These are phyloP conservation scores for Boletus barrowsii DNA, from an alignment of 768 basidiomycete genomes.

Conservation along the genomic window DNA sequence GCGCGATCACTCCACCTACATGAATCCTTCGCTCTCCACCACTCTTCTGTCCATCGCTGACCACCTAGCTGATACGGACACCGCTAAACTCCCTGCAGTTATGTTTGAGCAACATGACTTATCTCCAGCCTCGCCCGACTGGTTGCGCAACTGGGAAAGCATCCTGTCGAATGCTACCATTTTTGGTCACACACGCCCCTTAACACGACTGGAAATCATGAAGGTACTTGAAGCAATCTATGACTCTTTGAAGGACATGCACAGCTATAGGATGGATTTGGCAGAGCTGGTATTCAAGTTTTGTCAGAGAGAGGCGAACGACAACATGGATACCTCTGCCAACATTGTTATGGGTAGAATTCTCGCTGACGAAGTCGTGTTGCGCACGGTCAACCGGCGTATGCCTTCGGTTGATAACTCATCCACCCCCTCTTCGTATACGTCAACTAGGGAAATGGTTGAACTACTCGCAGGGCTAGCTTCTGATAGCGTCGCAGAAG, in stretches of 20 bases:
- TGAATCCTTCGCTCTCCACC: constrained; percentile 59
- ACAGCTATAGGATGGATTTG: constrained; percentile 52
- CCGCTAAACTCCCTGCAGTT: constrained; percentile 54
- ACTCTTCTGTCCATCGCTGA: constrained; percentile 64
- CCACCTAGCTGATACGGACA: constrained; percentile 69
- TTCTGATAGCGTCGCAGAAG: constrained; percentile 32
- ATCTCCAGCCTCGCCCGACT: constrained; percentile 67
- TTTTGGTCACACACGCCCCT: constrained; percentile 41
- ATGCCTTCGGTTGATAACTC: constrained; percentile 9
- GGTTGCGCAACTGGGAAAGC: constrained; percentile 65
- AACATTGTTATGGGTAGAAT: constrained; percentile 50
- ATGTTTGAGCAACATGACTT: constrained; percentile 69
- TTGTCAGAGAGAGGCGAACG: constrained; percentile 37
- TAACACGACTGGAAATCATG: constrained; percentile 57
- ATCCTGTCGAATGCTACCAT: constrained; percentile 51
- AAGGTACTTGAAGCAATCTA: constrained; percentile 56
- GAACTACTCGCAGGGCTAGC: constrained; percentile 43
- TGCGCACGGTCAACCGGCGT: constrained; percentile 45
- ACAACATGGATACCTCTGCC: constrained; percentile 24
- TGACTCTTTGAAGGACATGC: constrained; percentile 67
- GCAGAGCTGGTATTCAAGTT: constrained; percentile 56
- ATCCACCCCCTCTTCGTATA: constrained; percentile 15
- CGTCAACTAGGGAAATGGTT: constrained; percentile 30
- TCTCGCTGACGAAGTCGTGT: constrained; percentile 66
- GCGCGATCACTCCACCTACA: constrained; percentile 54